Percentiles rank a stretch among this genome's conserved stretches.
Evolutionary conservation across 768 basidiomycete genomes (phyloP).

Genomic region (Erythrobasidium yunnanense): DNA sequence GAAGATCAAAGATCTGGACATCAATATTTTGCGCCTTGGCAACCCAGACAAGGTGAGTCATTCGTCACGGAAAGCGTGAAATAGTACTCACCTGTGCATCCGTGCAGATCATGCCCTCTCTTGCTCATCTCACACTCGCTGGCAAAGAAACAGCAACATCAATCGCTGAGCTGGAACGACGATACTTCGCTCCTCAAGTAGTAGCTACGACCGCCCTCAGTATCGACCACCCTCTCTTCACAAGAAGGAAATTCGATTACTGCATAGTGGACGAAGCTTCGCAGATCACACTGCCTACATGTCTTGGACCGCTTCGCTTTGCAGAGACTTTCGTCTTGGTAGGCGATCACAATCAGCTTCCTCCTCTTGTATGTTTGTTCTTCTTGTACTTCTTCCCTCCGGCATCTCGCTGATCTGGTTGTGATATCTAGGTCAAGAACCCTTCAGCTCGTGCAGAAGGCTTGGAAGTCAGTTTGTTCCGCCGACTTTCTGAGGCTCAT

Average conservation of each 20-base stretch:
- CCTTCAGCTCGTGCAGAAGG: slow-evolving; percentile 68
- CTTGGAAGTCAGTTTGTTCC: slow-evolving; percentile 79
- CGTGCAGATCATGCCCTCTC: slow-evolving; percentile 67
- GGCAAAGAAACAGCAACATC: slow-evolving; percentile 52
- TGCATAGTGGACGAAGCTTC: slow-evolving; percentile 98
- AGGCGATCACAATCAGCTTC: slow-evolving; percentile 94
- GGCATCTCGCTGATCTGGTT: not conserved
- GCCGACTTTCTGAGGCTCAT: slow-evolving; percentile 74
- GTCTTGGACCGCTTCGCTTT: slow-evolving; percentile 79
- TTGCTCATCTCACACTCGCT: slow-evolving; percentile 59
- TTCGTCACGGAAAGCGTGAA: not conserved
- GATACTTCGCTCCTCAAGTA: slow-evolving; percentile 75
- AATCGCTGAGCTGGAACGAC: slow-evolving; percentile 70
- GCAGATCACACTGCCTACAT: slow-evolving; percentile 90
- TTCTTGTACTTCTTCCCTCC: not conserved
- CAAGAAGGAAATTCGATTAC: slow-evolving; percentile 75
- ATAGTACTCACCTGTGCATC: not conserved
- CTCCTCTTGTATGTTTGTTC: slow-evolving; percentile 60
- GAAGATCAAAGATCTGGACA: slow-evolving; percentile 59
- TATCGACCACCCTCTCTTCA: slow-evolving; percentile 81
- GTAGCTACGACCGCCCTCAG: slow-evolving; percentile 92
- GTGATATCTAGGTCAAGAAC: slow-evolving; percentile 59
- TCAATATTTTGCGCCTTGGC: slow-evolving; percentile 71
- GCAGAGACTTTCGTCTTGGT: slow-evolving; percentile 87
- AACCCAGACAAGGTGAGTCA: slow-evolving; percentile 72